phyloP scores from a whole-genome alignment of 805 yeast genomes.

The Teunomyces pallodes region DNA sequence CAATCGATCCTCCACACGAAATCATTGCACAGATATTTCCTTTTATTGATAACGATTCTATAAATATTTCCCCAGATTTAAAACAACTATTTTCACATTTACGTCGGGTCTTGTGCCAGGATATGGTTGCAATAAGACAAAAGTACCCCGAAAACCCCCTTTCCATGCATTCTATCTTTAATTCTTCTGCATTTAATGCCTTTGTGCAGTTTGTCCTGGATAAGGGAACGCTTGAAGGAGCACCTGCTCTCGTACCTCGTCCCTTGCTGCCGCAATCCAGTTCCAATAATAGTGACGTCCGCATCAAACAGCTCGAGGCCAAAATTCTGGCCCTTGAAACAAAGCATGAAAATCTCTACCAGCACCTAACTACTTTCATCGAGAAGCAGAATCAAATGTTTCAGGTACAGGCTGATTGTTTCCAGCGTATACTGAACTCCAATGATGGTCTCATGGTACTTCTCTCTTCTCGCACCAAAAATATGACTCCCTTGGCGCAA shows the following conservation, averaged over 20 bases:
- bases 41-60: slow-evolving; percentile 16
- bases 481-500: slow-evolving; percentile 13
- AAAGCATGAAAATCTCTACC: slow-evolving; percentile 12
- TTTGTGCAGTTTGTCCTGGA: slow-evolving; percentile 12
- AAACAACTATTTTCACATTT: slow-evolving; percentile 16
- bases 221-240: slow-evolving; percentile 5
- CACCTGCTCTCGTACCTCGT: slow-evolving; percentile 1
- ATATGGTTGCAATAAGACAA: slow-evolving; percentile 24
- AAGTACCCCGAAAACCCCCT: slow-evolving; percentile 23
- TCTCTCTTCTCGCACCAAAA: slow-evolving; percentile 11
- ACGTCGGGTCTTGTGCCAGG: slow-evolving; percentile 25
- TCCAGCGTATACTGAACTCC: slow-evolving; percentile 16
- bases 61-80: slow-evolving; percentile 9
- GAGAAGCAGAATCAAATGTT: slow-evolving; percentile 15
- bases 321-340: slow-evolving; percentile 11
- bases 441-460: slow-evolving; percentile 11
- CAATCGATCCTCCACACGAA: slow-evolving; percentile 23
- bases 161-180: slow-evolving; percentile 24
- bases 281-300: background rate
- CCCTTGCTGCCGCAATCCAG: background rate
- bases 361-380: slow-evolving; percentile 13
- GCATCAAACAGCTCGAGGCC: slow-evolving; percentile 10
- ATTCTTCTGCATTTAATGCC: slow-evolving; percentile 14
- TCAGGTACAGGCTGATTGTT: slow-evolving; percentile 14
- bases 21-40: slow-evolving; percentile 28